Conservation (phyloP, 768 basidiomycete genomes). For the Baorangia bicolor region DNA sequence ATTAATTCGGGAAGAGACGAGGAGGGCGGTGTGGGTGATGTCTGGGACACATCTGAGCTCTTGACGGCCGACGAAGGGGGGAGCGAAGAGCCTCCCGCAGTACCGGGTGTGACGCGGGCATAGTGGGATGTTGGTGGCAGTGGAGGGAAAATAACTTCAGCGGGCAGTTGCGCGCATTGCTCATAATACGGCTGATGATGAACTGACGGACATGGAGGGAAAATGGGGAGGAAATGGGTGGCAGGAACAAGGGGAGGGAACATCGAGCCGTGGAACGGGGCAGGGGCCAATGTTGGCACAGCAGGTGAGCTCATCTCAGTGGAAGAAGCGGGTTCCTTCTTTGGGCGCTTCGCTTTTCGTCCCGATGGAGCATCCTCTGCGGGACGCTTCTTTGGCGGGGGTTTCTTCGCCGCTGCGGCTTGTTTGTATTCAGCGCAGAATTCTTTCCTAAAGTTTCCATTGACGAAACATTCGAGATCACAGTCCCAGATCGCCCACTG, state of each 20-base stretch:
- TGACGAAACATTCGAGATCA: conserved; percentile 78
- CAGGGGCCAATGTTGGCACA: conserved; percentile 20
- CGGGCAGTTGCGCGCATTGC: conserved; percentile 51
- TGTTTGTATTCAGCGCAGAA: conserved; percentile 41
- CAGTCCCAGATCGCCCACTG: conserved; percentile 87
- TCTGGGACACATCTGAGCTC: conserved; percentile 23
- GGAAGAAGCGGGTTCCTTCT: conserved; percentile 34
- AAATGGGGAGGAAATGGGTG: conserved; percentile 37
- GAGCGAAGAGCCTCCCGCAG: conserved; percentile 12
- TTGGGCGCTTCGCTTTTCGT: conserved; percentile 48
- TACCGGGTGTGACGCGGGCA: conserved; percentile 29
- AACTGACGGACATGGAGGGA: conserved; percentile 54
- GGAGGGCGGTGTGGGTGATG: conserved; percentile 33
- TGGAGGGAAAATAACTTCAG: conserved; percentile 74
- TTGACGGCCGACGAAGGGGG: conserved; percentile 26
- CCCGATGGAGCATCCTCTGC: conserved; percentile 37
- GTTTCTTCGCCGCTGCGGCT: conserved; percentile 28
- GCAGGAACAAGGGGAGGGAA: conserved; percentile 23
- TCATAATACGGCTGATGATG: conserved; percentile 79
- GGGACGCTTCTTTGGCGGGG: conserved; percentile 38
- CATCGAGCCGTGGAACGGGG: conserved; percentile 13
- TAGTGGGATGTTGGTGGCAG: conserved; percentile 53
- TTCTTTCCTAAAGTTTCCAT: conserved; percentile 77
- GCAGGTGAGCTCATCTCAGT: conserved; percentile 25
- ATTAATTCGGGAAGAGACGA: conserved; percentile 60